A percentile compares a stretch with the other conserved stretches of the same genome.
phyloP scores from a whole-genome alignment of 2,329 filamentous ascomycete species.

The Epicoccum nigrum region DNA sequence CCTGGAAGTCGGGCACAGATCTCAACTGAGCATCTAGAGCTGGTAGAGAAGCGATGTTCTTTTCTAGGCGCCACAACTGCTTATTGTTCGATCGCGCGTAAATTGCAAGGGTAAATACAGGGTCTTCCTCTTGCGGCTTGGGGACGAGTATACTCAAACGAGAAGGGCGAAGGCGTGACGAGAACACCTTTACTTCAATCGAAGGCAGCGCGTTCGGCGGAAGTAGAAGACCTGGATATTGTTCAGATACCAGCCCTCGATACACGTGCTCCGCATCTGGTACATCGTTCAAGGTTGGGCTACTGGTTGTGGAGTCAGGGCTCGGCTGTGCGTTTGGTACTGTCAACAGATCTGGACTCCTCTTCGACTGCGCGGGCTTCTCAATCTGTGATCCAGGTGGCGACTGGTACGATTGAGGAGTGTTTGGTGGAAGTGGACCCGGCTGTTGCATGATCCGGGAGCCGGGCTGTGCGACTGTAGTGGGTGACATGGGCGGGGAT shows the following conservation, averaged over 20 bases:
- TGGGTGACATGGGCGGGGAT: constrained; percentile 73
- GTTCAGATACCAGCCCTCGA: constrained; percentile 79
- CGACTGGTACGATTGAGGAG: constrained; percentile 68
- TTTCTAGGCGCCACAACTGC: constrained; percentile 94
- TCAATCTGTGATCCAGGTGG: constrained; percentile 52
- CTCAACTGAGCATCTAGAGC: constrained; percentile 83
- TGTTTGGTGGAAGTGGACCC: constrained; percentile 73
- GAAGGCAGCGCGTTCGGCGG: constrained; percentile 87
- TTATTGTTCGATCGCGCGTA: constrained; percentile 75
- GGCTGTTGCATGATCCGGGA: constrained; percentile 76
- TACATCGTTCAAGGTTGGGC: constrained; percentile 32
- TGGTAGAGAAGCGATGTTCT: constrained; percentile 81
- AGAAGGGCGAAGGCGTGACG: constrained; percentile 92
- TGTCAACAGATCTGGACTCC: constrained; percentile 35
- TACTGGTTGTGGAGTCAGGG: constrained; percentile 40
- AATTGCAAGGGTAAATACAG: constrained; percentile 89
- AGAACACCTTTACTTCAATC: constrained; percentile 85
- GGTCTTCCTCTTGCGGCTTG: constrained; percentile 84
- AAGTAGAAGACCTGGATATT: constrained; percentile 84
- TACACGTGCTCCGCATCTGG: constrained; percentile 63
- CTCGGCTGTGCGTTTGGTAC: constrained; percentile 43
- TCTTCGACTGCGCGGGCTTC: constrained; percentile 38
- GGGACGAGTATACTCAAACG: constrained; percentile 81
- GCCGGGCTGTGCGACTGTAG: constrained; percentile 63
- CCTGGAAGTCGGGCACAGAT: constrained; percentile 72